Evolutionary conservation across 1,284 basidiomycete species (phyloP).

Genomic region (Puccinia triticina): DNA sequence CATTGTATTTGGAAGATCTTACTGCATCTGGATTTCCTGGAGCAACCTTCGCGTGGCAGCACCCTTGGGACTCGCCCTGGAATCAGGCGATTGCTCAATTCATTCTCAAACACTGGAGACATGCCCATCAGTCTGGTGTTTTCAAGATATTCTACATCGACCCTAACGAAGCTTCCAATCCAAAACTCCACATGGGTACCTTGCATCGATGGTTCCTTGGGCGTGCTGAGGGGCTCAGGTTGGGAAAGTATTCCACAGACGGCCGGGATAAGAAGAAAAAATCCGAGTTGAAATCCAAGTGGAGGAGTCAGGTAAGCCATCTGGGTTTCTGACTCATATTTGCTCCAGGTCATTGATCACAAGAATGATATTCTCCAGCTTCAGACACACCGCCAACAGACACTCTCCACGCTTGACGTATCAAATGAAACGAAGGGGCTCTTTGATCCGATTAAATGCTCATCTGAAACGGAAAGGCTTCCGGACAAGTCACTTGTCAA

Average conservation of each 20-base stretch:
- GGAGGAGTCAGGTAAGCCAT: background rate
- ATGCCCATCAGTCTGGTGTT: background rate
- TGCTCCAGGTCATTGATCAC: background rate
- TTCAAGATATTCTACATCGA: constrained; percentile 19
- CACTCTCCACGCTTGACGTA: background rate
- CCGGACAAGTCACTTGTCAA: background rate
- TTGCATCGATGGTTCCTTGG: constrained; percentile 16
- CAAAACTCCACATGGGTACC: background rate
- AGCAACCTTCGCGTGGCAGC: no score
- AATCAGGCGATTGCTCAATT: no score
- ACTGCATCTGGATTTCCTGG: background rate
- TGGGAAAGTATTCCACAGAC: background rate
- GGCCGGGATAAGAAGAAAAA: background rate
- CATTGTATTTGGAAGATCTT: background rate
- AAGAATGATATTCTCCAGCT: background rate
- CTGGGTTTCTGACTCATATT: background rate
- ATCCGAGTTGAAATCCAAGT: constrained; percentile 6
- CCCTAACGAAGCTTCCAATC: background rate
- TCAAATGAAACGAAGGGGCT: background rate
- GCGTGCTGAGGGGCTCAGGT: background rate
- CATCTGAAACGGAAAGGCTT: background rate
- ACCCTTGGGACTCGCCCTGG: no score
- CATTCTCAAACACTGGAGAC: no score
- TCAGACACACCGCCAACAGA: background rate
- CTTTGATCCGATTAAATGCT: background rate